A percentile compares a stretch with the other conserved stretches of the same genome.
Evolutionary conservation across 1,284 basidiomycete species (phyloP).

Genomic region (Macrocybe sp.): DNA sequence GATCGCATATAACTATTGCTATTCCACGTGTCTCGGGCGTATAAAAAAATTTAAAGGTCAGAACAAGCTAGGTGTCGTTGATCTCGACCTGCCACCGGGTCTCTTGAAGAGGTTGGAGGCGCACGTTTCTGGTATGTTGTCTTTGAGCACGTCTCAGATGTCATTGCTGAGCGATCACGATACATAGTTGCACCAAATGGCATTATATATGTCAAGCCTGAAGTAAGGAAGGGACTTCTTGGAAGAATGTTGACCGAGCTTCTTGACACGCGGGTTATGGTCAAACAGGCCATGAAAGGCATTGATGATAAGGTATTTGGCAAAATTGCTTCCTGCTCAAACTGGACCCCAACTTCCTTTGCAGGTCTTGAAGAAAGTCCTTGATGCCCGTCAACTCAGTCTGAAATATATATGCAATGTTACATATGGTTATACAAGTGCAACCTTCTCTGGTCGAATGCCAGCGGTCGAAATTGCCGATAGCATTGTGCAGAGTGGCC

Average conservation of each 20-base stretch:
- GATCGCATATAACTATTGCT: slow-evolving; percentile 99
- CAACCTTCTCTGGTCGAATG: slow-evolving; percentile 95
- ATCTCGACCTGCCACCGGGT: slow-evolving; percentile 70
- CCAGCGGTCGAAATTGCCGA: slow-evolving; percentile 98
- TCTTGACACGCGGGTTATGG: slow-evolving; percentile 95
- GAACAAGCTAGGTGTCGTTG: slow-evolving; percentile 84
- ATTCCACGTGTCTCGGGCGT: slow-evolving; percentile 94
- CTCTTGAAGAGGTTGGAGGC: slow-evolving; percentile 66
- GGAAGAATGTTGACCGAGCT: slow-evolving; percentile 92
- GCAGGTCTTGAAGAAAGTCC: slow-evolving; percentile 67
- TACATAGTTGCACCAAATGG: slow-evolving; percentile 87
- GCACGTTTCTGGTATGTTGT: slow-evolving; percentile 65
- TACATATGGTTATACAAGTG: slow-evolving; percentile 93
- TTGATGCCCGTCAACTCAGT: slow-evolving; percentile 86
- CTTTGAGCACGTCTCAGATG: background rate
- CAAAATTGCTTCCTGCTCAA: background rate
- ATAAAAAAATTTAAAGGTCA: slow-evolving; percentile 80
- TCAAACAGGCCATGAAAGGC: slow-evolving; percentile 92
- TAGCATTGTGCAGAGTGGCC: slow-evolving; percentile 93
- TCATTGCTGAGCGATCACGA: background rate
- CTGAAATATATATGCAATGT: slow-evolving; percentile 88
- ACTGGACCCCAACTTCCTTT: slow-evolving; percentile 1
- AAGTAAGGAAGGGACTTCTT: slow-evolving; percentile 81
- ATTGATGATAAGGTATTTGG: slow-evolving; percentile 67
- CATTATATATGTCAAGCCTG: slow-evolving; percentile 87